Evolutionary conservation across 352 stramenopile genomes (phyloP).

Genomic region (Stephanocyclus meneghinianus): DNA sequence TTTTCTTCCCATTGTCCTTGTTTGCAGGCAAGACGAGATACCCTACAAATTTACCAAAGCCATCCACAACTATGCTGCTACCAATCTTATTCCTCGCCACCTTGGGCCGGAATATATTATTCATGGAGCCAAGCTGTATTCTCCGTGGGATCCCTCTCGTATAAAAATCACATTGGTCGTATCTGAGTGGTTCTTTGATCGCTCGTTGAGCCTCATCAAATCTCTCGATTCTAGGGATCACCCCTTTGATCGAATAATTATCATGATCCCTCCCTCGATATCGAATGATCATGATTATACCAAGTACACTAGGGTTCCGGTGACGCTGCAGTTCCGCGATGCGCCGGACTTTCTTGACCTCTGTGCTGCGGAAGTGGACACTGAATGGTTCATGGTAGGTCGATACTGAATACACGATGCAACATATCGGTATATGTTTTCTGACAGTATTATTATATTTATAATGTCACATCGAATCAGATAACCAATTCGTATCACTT

Average conservation of each 20-base stretch:
- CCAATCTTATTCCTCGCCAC: slow-evolving; percentile 60
- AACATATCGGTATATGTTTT: no score
- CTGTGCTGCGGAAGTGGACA: slow-evolving; percentile 56
- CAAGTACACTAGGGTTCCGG: slow-evolving; percentile 45
- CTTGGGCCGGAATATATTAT: slow-evolving; percentile 62
- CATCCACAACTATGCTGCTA: slow-evolving; percentile 66
- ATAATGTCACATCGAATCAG: no score
- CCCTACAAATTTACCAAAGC: slow-evolving; percentile 55
- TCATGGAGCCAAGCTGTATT: slow-evolving; percentile 62
- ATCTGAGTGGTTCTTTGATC: slow-evolving; percentile 56
- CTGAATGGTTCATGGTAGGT: slow-evolving; percentile 59
- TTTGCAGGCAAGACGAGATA: slow-evolving; percentile 20
- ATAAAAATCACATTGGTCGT: slow-evolving; percentile 56
- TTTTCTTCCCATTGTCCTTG: no score
- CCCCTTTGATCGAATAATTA: slow-evolving; percentile 57
- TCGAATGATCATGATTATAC: slow-evolving; percentile 37
- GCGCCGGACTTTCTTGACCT: slow-evolving; percentile 59
- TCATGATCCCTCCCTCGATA: slow-evolving; percentile 53
- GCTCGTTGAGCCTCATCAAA: slow-evolving; percentile 48
- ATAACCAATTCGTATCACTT: slow-evolving; percentile 63
- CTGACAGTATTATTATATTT: no score
- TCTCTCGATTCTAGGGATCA: slow-evolving; percentile 57
- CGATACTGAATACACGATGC: no score
- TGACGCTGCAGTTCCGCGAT: slow-evolving; percentile 34
- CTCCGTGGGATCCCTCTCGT: slow-evolving; percentile 48